Percentiles rank a stretch among this genome's conserved stretches.
phyloP scores from a whole-genome alignment of 2,329 filamentous ascomycete genomes.

The Esteya vermicola region DNA sequence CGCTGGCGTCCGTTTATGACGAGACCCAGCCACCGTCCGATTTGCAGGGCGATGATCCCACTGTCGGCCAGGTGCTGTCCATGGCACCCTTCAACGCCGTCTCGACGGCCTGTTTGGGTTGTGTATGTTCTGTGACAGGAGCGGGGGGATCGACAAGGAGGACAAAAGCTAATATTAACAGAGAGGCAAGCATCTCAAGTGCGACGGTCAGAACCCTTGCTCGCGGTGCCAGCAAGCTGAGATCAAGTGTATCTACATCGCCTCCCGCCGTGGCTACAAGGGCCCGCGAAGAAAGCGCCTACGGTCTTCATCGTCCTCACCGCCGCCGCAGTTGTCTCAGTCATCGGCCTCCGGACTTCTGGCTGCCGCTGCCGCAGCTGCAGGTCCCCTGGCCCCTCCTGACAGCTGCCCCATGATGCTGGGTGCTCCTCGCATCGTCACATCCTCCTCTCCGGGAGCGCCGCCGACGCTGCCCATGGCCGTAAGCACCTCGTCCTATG shows the following conservation, averaged over 20 bases:
- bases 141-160: no score
- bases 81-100: conserved; percentile 4
- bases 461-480: conserved; percentile 12
- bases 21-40: no score
- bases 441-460: not conserved
- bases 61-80: not conserved
- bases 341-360: not conserved
- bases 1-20: no score
- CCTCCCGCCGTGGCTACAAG: conserved; percentile 63
- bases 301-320: conserved; percentile 31
- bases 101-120: conserved; percentile 39
- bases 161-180: no score
- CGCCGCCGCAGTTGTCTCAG: conserved; percentile 11
- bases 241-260: conserved; percentile 54
- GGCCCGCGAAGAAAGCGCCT: conserved; percentile 45
- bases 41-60: no score
- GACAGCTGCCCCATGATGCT: conserved; percentile 31
- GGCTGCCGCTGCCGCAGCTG: not conserved
- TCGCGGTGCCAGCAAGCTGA: conserved; percentile 47
- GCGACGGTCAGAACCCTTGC: conserved; percentile 57
- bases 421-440: conserved; percentile 17
- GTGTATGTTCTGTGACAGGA: conserved; percentile 17
- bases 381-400: conserved; percentile 3
- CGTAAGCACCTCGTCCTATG: not conserved
- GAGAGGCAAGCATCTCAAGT: conserved; percentile 59